Conservation (phyloP, 2,329 filamentous ascomycete genomes). For the Incumbomyces lentus region DNA sequence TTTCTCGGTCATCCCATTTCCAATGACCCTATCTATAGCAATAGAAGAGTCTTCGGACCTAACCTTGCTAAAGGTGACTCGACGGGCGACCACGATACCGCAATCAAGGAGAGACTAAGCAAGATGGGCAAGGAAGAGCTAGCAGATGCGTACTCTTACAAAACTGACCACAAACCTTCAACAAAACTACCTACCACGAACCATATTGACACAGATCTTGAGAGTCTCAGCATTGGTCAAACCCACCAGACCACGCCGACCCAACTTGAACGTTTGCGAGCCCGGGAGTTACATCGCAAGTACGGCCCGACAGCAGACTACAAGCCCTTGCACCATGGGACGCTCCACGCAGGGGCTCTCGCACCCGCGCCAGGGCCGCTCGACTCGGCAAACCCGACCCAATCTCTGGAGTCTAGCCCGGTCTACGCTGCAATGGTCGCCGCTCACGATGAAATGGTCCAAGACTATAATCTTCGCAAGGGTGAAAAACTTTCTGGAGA, state of each 20-base stretch:
- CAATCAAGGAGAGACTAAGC: conserved; percentile 74
- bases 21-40: conserved; percentile 97
- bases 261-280: conserved; percentile 10
- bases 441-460: conserved; percentile 68
- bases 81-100: conserved; percentile 66
- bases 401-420: conserved; percentile 9
- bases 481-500: conserved; percentile 89
- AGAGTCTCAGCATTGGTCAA: conserved; percentile 11
- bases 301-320: conserved; percentile 26
- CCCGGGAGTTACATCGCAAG: conserved; percentile 20
- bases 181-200: conserved; percentile 1
- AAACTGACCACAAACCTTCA: conserved; percentile 29
- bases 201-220: conserved; percentile 22
- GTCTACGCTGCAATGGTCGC: conserved; percentile 15
- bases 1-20: conserved; percentile 90
- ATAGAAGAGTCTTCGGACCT: conserved; percentile 80
- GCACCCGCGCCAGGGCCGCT: not conserved
- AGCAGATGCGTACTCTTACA: conserved; percentile 81
- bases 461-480: conserved; percentile 77
- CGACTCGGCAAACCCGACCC: conserved; percentile 8
- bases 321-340: conserved; percentile 30
- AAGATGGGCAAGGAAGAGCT: conserved; percentile 92
- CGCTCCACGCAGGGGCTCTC: conserved; percentile 25
- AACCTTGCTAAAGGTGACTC: conserved; percentile 62
- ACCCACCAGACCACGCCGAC: conserved; percentile 21